Conservation (phyloP, 2,329 filamentous ascomycete species). For the Lachnellula willkommii region DNA sequence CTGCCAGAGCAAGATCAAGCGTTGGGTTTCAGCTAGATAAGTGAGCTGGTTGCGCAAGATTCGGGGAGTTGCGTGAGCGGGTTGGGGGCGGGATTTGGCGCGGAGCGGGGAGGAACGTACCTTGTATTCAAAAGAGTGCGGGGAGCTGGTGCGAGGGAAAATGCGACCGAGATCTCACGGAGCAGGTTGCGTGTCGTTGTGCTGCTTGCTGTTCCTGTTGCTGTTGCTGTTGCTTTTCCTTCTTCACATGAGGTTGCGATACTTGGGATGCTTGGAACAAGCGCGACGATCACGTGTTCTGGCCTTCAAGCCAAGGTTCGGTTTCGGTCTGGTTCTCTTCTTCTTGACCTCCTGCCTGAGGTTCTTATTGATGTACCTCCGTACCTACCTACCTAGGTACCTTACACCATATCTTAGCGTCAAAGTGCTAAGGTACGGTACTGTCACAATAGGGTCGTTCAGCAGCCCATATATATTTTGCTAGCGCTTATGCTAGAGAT, state of each 20-base stretch:
- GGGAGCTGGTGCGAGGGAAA: background rate
- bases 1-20: background rate
- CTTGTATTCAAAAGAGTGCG: constrained; percentile 3
- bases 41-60: constrained; percentile 1
- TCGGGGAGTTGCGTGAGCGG: background rate
- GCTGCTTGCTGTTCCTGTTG: constrained; percentile 10
- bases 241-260: background rate
- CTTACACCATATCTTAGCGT: no score
- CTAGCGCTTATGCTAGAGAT: no score
- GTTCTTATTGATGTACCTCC: background rate
- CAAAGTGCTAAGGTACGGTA: no score
- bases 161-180: background rate
- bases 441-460: no score
- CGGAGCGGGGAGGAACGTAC: background rate
- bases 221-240: background rate
- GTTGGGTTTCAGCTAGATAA: background rate
- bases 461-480: no score
- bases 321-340: background rate
- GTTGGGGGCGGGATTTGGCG: background rate
- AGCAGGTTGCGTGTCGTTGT: constrained; percentile 19
- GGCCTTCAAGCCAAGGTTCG: background rate
- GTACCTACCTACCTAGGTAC: no score
- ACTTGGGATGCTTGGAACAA: background rate
- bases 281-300: constrained; percentile 1
- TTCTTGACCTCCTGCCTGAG: background rate